Base-by-base conservation (phyloP, 345 rosid species). In the Raphanus sativus region DNA sequence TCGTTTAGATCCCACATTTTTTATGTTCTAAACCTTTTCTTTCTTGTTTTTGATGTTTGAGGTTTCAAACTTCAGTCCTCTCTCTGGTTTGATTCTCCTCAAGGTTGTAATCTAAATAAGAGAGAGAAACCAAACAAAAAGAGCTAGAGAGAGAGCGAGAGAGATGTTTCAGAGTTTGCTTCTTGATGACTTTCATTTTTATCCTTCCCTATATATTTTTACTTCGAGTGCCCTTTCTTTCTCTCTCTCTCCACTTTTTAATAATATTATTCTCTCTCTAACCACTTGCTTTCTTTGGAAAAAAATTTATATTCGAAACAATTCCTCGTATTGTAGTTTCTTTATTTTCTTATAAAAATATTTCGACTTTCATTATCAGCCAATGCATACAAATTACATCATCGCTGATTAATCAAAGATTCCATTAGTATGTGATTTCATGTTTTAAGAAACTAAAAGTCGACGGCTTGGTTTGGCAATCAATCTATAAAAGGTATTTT, bases 221-320 rank as follows among this genome's bases (percentile, higher is more conserved):
- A 32, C 81, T 48, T 71, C 65, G 56, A 42, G 32, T 69, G 29
- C 71, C 67, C 71, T 59, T 77, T 60, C 77, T 81, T 59, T 73
- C 67, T 62, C 66, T 63, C 64, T 74, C 50, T 66, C 67, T 68
- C 62, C 34, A 34, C 33, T 71, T 21, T 29, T 15, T 16, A 1
- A 52, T 52, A 15, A 52, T 52, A 52, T 52, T 52, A 52, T 52
- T 52, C 58, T 52, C 58, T 17, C 30, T 69, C 36, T 2, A 71
- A 55, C 85, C 81, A 84, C 87, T 89, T 83, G 87, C 88, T 70
- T 66, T 75, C 73, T 66, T 50, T 52, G 75, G 78, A 79, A 68
- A 74, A 79, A 38, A 62, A n/a, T n/a, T 79, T 79, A 74, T 79
- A 79, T 68, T 68, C 78, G 66, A 79, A 79, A 79, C 75, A 73